phyloP scores from a whole-genome alignment of 2,329 filamentous ascomycete species.

The Endothia cerciana region DNA sequence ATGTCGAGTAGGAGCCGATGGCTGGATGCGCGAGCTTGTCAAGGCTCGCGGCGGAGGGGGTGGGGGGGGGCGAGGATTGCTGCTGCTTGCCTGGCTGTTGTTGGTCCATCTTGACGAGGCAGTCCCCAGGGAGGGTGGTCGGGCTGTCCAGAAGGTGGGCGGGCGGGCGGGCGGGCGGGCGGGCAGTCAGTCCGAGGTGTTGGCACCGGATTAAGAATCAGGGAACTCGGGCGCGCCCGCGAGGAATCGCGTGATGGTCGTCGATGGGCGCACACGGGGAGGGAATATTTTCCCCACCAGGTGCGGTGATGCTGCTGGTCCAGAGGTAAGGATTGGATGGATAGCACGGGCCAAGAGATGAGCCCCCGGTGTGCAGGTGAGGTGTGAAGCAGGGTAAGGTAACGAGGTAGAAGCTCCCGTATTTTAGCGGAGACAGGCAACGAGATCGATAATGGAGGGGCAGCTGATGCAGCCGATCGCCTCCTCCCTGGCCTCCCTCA shows the following conservation, averaged over 20 bases:
- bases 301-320: slow-evolving; percentile 3
- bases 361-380: neutral
- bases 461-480: slow-evolving; percentile 3
- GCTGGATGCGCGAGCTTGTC: slow-evolving; percentile 32
- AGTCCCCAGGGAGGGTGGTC: slow-evolving; percentile 9
- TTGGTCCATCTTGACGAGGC: slow-evolving; percentile 27
- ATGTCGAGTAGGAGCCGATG: slow-evolving; percentile 29
- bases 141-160: neutral
- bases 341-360: neutral
- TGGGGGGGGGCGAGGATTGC: slow-evolving; percentile 18
- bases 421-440: neutral
- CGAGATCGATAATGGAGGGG: slow-evolving; percentile 6
- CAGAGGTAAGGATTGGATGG: neutral
- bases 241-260: slow-evolving; percentile 20
- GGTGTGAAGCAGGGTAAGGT: neutral
- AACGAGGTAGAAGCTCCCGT: slow-evolving; percentile 10
- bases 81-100: slow-evolving; percentile 18
- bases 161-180: no score
- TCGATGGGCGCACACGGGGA: neutral
- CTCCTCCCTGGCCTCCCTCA: neutral
- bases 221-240: slow-evolving; percentile 5
- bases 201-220: slow-evolving; percentile 1
- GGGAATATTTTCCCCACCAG: neutral
- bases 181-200: neutral
- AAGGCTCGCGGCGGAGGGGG: slow-evolving; percentile 29